phyloP scores from a whole-genome alignment of 352 stramenopile species.

The Pythium diclinum region DNA sequence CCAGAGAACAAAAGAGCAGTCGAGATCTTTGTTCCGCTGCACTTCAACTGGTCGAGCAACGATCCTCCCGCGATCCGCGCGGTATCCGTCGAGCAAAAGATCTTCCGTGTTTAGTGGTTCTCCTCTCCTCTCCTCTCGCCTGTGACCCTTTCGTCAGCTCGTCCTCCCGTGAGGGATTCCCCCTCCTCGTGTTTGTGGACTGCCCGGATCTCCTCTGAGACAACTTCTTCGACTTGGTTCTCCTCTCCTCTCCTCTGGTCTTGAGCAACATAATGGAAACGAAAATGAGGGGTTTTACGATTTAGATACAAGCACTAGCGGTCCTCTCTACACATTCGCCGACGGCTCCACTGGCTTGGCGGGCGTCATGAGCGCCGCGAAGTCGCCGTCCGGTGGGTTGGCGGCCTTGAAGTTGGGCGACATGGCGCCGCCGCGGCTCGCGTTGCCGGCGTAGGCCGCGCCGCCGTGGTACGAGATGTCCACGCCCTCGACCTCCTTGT shows the following conservation, averaged over 20 bases:
- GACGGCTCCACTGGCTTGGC: conserved; percentile 16
- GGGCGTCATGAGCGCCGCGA: conserved; percentile 36
- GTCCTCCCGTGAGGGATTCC: no score
- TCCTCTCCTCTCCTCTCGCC: no score
- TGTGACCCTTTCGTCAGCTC: no score
- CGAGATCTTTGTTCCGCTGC: neutral
- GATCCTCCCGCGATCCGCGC: neutral
- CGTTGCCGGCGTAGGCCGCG: conserved; percentile 55
- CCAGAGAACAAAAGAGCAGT: neutral
- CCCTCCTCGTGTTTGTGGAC: no score
- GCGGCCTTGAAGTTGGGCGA: conserved; percentile 34
- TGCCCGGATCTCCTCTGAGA: no score
- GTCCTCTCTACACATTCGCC: conserved; percentile 7
- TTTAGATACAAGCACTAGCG: neutral
- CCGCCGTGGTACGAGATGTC: conserved; percentile 78
- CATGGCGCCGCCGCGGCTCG: conserved; percentile 27
- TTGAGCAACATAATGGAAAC: neutral
- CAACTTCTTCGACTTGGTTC: no score
- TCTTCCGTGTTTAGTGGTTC: neutral
- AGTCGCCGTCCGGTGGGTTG: conserved; percentile 34
- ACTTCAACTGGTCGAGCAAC: neutral
- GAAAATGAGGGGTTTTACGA: neutral
- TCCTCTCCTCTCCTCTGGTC: neutral
- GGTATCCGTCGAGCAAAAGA: neutral
- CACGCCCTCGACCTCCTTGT: conserved; percentile 76